Conservation (phyloP, 2,329 filamentous ascomycete species). For the Lasiodiplodia gonubiensis region DNA sequence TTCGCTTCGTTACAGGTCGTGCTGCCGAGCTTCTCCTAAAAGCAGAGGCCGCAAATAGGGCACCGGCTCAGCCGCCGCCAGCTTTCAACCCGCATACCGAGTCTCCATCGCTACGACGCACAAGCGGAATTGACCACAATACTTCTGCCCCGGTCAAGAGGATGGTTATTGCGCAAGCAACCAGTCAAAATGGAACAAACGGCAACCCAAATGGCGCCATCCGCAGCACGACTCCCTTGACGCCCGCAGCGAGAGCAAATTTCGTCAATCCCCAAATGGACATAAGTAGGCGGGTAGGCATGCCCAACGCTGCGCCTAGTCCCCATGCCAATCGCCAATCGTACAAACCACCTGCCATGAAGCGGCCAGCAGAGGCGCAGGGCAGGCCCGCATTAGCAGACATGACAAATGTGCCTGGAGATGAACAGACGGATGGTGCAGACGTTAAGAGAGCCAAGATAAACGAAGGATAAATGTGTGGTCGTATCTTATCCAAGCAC, state of each 20-base stretch:
- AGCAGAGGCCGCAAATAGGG: constrained; percentile 35
- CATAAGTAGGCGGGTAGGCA: constrained; percentile 54
- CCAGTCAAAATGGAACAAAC: background rate
- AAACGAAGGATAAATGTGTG: constrained; percentile 32
- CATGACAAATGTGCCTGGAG: constrained; percentile 51
- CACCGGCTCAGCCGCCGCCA: constrained; percentile 38
- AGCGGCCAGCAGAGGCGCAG: constrained; percentile 31
- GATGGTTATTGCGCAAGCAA: constrained; percentile 26
- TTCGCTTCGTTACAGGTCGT: constrained; percentile 55
- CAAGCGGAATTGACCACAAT: constrained; percentile 82
- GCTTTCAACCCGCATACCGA: constrained; percentile 58
- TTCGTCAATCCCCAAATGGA: constrained; percentile 57
- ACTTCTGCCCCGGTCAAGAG: constrained; percentile 70
- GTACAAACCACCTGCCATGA: constrained; percentile 52
- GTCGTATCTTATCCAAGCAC: background rate
- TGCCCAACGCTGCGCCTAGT: constrained; percentile 52
- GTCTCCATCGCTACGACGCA: constrained; percentile 82
- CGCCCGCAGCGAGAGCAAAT: constrained; percentile 40
- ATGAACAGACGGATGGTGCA: constrained; percentile 45
- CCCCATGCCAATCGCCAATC: constrained; percentile 51
- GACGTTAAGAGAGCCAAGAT: constrained; percentile 22
- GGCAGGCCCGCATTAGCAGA: constrained; percentile 48
- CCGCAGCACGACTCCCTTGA: background rate
- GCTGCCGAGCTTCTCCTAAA: constrained; percentile 50
- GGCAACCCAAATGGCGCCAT: constrained; percentile 4